A percentile compares a stretch with the other conserved stretches of the same genome.
Evolutionary conservation across 2,329 filamentous ascomycete species (phyloP).

Genomic region (Karstenula rhodostoma): DNA sequence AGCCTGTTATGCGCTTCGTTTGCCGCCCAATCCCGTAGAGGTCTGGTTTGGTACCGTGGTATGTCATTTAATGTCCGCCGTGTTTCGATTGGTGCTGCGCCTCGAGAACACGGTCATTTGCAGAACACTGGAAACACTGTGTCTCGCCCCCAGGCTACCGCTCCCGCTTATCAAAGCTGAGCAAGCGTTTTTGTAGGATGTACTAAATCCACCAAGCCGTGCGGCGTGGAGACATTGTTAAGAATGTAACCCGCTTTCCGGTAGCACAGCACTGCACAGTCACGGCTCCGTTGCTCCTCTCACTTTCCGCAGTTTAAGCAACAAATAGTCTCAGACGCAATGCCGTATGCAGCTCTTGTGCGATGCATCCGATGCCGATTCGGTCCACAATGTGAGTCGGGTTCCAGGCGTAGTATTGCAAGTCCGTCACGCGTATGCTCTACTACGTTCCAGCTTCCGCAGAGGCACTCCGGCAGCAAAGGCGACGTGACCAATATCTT

Average conservation of each 20-base stretch:
- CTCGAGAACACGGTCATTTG: conserved; percentile 11
- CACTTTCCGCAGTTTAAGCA: neutral
- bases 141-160: conserved; percentile 12
- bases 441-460: conserved; percentile 24
- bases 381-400: neutral
- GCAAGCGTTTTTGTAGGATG: neutral
- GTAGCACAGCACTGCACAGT: neutral
- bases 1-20: conserved; percentile 10
- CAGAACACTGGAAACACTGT: neutral
- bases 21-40: conserved; percentile 14
- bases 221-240: neutral
- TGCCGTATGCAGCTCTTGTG: neutral
- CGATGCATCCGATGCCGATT: neutral
- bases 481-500: conserved; percentile 46
- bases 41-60: neutral
- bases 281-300: neutral
- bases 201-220: neutral
- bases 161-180: neutral
- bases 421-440: conserved; percentile 29
- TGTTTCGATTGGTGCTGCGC: conserved; percentile 9
- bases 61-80: conserved; percentile 8
- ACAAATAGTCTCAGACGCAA: neutral
- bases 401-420: conserved; percentile 17
- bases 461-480: conserved; percentile 42
- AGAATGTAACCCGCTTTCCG: neutral